These are phyloP conservation scores for Fusarium humuli DNA, from an alignment of 2,329 filamentous ascomycete genomes.

Conservation along the genomic window DNA sequence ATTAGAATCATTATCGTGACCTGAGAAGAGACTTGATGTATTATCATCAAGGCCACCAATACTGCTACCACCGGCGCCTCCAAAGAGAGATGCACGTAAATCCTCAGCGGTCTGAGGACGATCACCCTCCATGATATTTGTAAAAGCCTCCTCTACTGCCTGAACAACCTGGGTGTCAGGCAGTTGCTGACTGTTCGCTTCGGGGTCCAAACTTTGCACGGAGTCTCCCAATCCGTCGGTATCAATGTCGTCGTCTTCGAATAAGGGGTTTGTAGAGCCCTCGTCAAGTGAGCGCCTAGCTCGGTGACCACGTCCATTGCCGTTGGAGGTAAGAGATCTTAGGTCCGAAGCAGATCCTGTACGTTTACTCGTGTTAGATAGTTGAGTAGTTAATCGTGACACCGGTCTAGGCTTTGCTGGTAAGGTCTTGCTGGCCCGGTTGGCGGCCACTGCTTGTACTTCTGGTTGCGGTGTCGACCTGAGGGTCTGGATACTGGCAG, in stretches of 20 bases:
- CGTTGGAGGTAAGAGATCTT: conserved; percentile 53
- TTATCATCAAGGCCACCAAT: conserved; percentile 48
- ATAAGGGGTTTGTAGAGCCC: conserved; percentile 64
- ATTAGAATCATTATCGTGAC: conserved; percentile 69
- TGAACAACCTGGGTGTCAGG: conserved; percentile 86
- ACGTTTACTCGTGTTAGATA: conserved; percentile 53
- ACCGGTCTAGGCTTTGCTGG: conserved; percentile 59
- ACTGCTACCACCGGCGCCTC: conserved; percentile 35
- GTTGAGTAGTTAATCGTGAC: conserved; percentile 55
- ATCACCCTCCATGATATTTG: conserved; percentile 88
- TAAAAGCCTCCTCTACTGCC: conserved; percentile 92
- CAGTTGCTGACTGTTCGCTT: conserved; percentile 62
- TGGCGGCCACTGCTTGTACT: conserved; percentile 43
- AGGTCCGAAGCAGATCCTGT: conserved; percentile 63
- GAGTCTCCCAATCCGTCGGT: conserved; percentile 77
- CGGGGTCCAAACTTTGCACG: conserved; percentile 81
- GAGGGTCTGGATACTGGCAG: conserved; percentile 55
- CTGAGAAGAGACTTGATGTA: conserved; percentile 63
- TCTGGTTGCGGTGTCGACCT: conserved; percentile 39
- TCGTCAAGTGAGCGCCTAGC: conserved; percentile 79
- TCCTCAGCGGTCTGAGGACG: conserved; percentile 73
- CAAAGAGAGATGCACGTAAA: conserved; percentile 74
- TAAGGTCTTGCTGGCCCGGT: conserved; percentile 52
- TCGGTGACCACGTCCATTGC: conserved; percentile 54
- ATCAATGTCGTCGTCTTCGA: conserved; percentile 85